These are phyloP conservation scores for Paramarasmius palmivorus DNA, from an alignment of 1,284 basidiomycete species.

Conservation along the genomic window DNA sequence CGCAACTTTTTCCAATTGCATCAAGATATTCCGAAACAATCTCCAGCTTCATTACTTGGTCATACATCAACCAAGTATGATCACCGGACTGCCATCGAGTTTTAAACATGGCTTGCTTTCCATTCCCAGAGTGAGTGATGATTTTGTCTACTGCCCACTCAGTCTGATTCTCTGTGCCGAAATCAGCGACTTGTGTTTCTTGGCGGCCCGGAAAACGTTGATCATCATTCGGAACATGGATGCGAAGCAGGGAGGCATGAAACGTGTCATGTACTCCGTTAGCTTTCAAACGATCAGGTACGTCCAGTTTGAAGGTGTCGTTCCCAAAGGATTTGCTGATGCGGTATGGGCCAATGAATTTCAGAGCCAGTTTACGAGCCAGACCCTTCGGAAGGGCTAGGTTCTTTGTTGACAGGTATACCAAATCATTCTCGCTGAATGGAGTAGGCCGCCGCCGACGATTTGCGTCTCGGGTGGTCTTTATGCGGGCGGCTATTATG, in stretches of 20 bases:
- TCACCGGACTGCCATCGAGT: conserved; percentile 25
- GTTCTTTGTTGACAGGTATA: conserved; percentile 32
- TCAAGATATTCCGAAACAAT: conserved; percentile 19
- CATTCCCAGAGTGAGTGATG: conserved; percentile 18
- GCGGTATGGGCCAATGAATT: conserved; percentile 31
- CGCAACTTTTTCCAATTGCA: not conserved
- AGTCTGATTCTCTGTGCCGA: conserved; percentile 8
- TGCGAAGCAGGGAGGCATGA: conserved; percentile 24
- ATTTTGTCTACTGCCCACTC: conserved; percentile 23
- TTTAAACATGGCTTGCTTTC: conserved; percentile 17
- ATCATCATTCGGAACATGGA: conserved; percentile 30
- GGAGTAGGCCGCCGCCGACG: conserved; percentile 14
- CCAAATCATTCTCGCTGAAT: conserved; percentile 24
- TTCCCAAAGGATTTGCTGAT: conserved; percentile 24
- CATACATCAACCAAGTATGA: conserved; percentile 21
- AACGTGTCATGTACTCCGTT: conserved; percentile 28
- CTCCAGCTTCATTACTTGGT: conserved; percentile 11
- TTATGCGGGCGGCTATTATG: conserved; percentile 26
- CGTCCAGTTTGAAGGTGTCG: conserved; percentile 24
- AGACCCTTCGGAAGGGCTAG: conserved; percentile 25
- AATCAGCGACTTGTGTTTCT: conserved; percentile 14
- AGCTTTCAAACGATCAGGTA: conserved; percentile 22
- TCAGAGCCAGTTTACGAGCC: conserved; percentile 27
- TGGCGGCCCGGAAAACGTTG: conserved; percentile 22
- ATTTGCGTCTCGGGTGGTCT: conserved; percentile 29